A percentile compares a stretch with the other conserved stretches of the same genome.
Conservation (phyloP, 441 rosid species). For the Flueggea neowawraea region DNA sequence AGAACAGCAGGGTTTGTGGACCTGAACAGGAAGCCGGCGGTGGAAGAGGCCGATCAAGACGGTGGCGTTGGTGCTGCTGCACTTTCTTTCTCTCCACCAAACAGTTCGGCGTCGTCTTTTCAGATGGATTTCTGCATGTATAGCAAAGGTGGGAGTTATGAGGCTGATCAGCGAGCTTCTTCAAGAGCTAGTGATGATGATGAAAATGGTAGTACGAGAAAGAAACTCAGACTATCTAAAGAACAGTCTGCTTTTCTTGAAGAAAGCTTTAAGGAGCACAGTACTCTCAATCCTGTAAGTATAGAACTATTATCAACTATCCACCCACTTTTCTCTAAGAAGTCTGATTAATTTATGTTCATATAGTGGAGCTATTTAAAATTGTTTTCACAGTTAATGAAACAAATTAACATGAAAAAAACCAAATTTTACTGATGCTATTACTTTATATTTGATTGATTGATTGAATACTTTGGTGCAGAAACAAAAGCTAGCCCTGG, state of each 20-base stretch:
- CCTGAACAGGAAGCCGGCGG: conserved; percentile 15
- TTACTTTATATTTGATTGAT: too few species aligned
- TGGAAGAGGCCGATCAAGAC: neutral
- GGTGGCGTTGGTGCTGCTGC: neutral
- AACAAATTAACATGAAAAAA: too few species aligned
- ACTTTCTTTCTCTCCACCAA: neutral
- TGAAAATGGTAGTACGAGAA: conserved; percentile 3
- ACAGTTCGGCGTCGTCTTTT: conserved; percentile 7
- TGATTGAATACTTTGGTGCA: neutral
- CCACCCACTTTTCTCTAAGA: too few species aligned
- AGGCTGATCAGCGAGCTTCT: neutral
- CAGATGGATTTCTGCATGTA: conserved; percentile 7
- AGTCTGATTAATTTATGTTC: too few species aligned
- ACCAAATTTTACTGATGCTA: too few species aligned
- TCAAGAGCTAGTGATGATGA: conserved; percentile 3
- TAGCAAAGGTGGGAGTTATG: neutral
- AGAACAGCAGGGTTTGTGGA: conserved; percentile 10
- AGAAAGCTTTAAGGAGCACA: conserved; percentile 8
- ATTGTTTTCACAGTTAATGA: too few species aligned
- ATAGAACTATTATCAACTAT: neutral
- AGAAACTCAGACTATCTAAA: conserved; percentile 10
- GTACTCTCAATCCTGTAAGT: conserved; percentile 8
- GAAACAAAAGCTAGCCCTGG: conserved; percentile 38
- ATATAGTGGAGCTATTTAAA: too few species aligned
- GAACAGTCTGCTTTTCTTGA: conserved; percentile 12